Base-by-base conservation (phyloP, 495 filamentous ascomycete genomes). In the Barbatosphaeria neglecta region DNA sequence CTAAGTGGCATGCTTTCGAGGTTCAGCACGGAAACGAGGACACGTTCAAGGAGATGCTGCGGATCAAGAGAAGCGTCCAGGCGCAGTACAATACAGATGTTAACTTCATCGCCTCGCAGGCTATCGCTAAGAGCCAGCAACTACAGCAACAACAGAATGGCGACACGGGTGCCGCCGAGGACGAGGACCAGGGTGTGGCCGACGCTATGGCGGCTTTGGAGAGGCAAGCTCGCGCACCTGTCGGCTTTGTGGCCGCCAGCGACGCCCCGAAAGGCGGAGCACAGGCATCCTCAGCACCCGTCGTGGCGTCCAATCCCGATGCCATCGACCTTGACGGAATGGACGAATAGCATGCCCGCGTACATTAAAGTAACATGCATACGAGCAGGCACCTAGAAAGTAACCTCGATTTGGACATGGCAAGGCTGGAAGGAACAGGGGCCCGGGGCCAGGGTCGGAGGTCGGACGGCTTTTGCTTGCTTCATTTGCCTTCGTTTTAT, bases 31-130 rank as follows among this genome's bases (percentile, higher is more conserved):
- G 92, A 44, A 99, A 99, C 64, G 93, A 99, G 58, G 92, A 99
- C 62, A 99, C 92, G 7, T 99, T 92, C 73, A 96, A 95, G 70
- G 92, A 97, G 63, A 99, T 99, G 92, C 73, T 97, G 37, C 82
- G 90, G 20, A 87, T 97, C 71, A 99, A 95, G 76, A 71, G 92
- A 57, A 95, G 89, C 69, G 92, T 97, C 5, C 89, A 95, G 64
- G 90, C 92, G 43, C 85, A 95, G 70, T 97, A 90, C 70, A 95
- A 95, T 55, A 99, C 93, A 25, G 93, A 99, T 61, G 90, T 99
- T 71, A 95, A 87, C 60, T 97, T 95, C 58, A 96, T 98, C 62
- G 93, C 93, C 2, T 92, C 87, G 3, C 93, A 99, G 61, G 93
- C 93, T 2, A 72, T 97, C 47, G 89, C 89, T 4, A 75, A 89